These are phyloP conservation scores for Plenodomus tracheiphilus DNA, from an alignment of 2,329 filamentous ascomycete genomes.

Conservation along the genomic window DNA sequence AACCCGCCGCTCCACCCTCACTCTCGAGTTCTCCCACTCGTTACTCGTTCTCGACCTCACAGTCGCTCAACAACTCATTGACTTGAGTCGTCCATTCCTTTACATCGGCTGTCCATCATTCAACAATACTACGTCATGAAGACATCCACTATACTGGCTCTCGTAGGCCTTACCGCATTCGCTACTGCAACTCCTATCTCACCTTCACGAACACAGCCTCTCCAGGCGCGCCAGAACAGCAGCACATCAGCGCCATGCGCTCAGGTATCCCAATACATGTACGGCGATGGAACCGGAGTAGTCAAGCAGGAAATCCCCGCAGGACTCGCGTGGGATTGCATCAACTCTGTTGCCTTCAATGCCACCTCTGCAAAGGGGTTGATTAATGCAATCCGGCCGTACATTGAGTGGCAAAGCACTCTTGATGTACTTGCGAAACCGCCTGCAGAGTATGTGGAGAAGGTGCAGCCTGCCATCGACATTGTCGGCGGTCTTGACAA, in stretches of 20 bases:
- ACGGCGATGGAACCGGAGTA: conserved; percentile 16
- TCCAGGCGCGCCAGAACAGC: conserved; percentile 27
- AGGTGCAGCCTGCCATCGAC: conserved; percentile 51
- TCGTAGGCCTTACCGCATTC: conserved; percentile 25
- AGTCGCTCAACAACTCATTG: conserved; percentile 9
- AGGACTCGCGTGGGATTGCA: conserved; percentile 50
- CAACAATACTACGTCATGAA: conserved; percentile 23
- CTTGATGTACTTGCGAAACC: conserved; percentile 49
- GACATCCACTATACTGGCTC: conserved; percentile 19
- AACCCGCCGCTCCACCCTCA: conserved; percentile 5
- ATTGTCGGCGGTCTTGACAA: conserved; percentile 47
- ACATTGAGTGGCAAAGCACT: conserved; percentile 53
- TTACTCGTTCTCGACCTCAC: neutral
- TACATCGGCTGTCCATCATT: conserved; percentile 2
- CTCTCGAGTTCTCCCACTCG: neutral
- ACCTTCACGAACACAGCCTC: conserved; percentile 14
- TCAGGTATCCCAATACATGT: conserved; percentile 37
- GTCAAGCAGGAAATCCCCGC: conserved; percentile 43
- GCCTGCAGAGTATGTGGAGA: conserved; percentile 50
- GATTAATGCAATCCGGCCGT: conserved; percentile 47
- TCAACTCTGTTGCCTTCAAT: conserved; percentile 51
- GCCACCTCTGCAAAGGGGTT: conserved; percentile 44
- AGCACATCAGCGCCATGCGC: conserved; percentile 35
- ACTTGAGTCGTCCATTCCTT: conserved; percentile 1
- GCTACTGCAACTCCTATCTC: conserved; percentile 29